Conservation (phyloP, 371 early-diverging fungal genomes). For the Syncephalastrum sp. region DNA sequence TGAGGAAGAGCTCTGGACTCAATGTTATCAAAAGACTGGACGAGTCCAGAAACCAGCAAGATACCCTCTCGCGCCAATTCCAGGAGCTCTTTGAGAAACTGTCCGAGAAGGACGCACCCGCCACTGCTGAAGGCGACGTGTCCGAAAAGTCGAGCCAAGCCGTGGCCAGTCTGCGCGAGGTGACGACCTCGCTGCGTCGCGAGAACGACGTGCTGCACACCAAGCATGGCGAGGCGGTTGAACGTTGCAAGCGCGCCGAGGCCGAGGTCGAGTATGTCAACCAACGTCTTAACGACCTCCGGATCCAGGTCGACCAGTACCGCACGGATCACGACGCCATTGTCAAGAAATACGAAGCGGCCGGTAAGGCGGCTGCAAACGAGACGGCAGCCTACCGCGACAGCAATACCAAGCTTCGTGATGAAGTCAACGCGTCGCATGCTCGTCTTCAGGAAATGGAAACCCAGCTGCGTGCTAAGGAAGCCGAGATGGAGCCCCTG, state of each 20-base stretch:
- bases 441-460: too few species aligned
- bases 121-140: slow-evolving; percentile 2
- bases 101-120: slow-evolving; percentile 1
- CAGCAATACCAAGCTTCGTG: too few species aligned
- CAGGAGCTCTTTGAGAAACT: slow-evolving; percentile 14
- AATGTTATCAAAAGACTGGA: slow-evolving; percentile 9
- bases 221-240: slow-evolving; percentile 13
- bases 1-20: neutral
- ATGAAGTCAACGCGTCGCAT: too few species aligned
- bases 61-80: slow-evolving; percentile 11
- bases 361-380: too few species aligned
- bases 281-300: slow-evolving; percentile 12
- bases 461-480: too few species aligned
- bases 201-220: slow-evolving; percentile 23
- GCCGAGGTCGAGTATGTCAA: slow-evolving; percentile 20
- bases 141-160: slow-evolving; percentile 5
- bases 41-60: slow-evolving; percentile 19
- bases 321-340: slow-evolving; percentile 5
- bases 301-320: slow-evolving; percentile 12
- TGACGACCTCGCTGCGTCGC: slow-evolving; percentile 19
- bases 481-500: too few species aligned
- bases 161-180: slow-evolving; percentile 16
- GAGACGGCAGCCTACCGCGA: too few species aligned
- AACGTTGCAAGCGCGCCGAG: slow-evolving; percentile 14
- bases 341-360: too few species aligned